These are phyloP conservation scores for Adansonia grandidieri DNA, from an alignment of 441 rosid genomes.

Conservation along the genomic window DNA sequence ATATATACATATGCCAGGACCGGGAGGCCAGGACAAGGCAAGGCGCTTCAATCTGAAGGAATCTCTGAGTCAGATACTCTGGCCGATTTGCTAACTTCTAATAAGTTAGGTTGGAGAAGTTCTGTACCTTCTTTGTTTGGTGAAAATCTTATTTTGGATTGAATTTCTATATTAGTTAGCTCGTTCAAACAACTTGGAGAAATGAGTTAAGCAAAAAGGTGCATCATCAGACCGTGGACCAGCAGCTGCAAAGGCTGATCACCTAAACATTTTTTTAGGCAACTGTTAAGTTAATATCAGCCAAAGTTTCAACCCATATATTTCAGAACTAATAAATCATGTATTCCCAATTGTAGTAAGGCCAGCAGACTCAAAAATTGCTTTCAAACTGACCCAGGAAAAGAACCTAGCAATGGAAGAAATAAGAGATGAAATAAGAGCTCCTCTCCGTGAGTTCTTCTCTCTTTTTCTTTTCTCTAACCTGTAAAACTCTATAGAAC, in stretches of 20 bases:
- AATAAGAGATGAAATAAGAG: conserved; percentile 31
- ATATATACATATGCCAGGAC: too few species aligned
- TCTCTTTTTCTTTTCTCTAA: not conserved
- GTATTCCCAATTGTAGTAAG: not conserved
- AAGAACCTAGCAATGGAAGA: conserved; percentile 19
- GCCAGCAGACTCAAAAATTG: conserved; percentile 1
- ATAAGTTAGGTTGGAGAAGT: not conserved
- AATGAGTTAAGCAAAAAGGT: not conserved
- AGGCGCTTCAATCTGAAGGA: not conserved
- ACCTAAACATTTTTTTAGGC: not conserved
- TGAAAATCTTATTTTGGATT: not conserved
- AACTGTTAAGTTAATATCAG: not conserved
- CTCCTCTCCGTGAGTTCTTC: conserved; percentile 43
- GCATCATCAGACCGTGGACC: not conserved
- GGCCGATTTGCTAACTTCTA: not conserved
- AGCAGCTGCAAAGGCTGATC: not conserved
- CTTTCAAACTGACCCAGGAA: not conserved
- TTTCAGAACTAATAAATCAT: not conserved
- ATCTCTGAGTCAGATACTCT: not conserved
- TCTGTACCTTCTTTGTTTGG: not conserved
- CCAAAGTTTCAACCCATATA: not conserved
- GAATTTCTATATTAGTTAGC: not conserved
- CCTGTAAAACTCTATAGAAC: not conserved
- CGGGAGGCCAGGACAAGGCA: not conserved
- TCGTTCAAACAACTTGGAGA: not conserved